Evolutionary conservation across 345 rosid species (phyloP).

Genomic region (Eucalyptus erythrocorys): DNA sequence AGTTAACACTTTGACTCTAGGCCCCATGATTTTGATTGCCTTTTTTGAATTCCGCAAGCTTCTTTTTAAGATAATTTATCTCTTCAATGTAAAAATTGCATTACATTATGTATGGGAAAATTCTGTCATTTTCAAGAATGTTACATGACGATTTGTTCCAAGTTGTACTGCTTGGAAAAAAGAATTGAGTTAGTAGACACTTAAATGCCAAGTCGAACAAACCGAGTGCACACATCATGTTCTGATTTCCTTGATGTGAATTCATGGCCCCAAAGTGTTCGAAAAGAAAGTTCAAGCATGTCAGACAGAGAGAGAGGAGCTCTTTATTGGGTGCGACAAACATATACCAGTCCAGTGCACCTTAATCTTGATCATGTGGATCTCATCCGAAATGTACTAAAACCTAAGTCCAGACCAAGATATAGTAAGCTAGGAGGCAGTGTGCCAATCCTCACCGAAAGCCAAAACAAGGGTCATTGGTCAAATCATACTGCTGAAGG

Average conservation of each 20-base stretch:
- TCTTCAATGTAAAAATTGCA: too few relatives aligned
- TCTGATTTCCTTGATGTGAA: too few relatives aligned
- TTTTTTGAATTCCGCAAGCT: too few relatives aligned
- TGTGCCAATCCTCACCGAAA: neutral
- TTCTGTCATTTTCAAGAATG: neutral
- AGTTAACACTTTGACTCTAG: too few relatives aligned
- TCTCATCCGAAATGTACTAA: fast-evolving
- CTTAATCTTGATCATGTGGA: neutral
- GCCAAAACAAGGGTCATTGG: neutral
- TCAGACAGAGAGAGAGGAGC: neutral
- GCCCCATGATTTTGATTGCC: too few relatives aligned
- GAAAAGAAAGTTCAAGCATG: neutral
- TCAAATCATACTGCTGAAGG: neutral
- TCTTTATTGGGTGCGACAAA: neutral
- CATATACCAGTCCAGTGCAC: neutral
- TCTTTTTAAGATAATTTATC: neutral
- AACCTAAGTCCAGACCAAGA: neutral
- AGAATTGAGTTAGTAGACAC: too few relatives aligned
- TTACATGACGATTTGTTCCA: too few relatives aligned
- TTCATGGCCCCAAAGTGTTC: too few relatives aligned
- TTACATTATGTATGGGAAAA: neutral
- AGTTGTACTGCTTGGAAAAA: too few relatives aligned
- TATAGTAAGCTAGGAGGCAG: neutral
- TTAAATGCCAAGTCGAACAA: neutral
- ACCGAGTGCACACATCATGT: neutral